phyloP scores from a whole-genome alignment of 495 filamentous ascomycete genomes.

The Penicillium goetzii region DNA sequence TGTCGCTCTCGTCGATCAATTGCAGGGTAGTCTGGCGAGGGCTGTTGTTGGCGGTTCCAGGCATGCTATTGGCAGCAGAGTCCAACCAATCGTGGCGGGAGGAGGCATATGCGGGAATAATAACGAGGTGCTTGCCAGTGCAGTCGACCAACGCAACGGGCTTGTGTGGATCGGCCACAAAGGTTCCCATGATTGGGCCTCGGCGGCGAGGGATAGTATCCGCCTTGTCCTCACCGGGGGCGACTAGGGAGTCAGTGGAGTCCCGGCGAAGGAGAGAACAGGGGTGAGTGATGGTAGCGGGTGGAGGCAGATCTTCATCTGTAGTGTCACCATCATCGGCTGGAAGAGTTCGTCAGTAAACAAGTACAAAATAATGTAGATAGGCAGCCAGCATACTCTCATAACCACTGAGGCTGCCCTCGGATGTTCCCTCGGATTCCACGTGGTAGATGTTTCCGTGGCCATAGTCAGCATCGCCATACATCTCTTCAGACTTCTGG shows the following conservation, averaged over 20 bases:
- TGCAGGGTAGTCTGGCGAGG: conserved; percentile 52
- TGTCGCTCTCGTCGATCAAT: conserved; percentile 56
- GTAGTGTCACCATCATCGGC: conserved; percentile 83
- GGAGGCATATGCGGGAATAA: conserved; percentile 58
- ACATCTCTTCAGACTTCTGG: conserved; percentile 50
- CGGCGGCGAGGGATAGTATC: conserved; percentile 53
- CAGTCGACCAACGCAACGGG: conserved; percentile 74
- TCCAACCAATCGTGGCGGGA: conserved; percentile 55
- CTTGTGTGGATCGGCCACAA: conserved; percentile 62
- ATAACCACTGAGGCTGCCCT: conserved; percentile 71
- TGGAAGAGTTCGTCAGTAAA: conserved; percentile 60
- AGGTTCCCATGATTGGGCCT: conserved; percentile 60
- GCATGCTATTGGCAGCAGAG: conserved; percentile 52
- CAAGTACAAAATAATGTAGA: conserved; percentile 13
- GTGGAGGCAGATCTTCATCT: conserved; percentile 73
- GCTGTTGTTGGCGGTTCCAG: conserved; percentile 57
- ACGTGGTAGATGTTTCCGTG: conserved; percentile 55
- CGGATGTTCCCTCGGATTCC: conserved; percentile 57
- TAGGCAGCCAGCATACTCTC: conserved; percentile 61
- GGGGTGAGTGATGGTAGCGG: conserved; percentile 57
- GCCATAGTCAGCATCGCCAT: conserved; percentile 49
- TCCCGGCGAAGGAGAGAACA: conserved; percentile 60
- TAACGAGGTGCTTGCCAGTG: conserved; percentile 71
- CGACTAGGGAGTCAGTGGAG: conserved; percentile 51
- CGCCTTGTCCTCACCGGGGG: conserved; percentile 55